Evolutionary conservation across 768 basidiomycete genomes (phyloP).

Genomic region (Cystobasidium tubakii): DNA sequence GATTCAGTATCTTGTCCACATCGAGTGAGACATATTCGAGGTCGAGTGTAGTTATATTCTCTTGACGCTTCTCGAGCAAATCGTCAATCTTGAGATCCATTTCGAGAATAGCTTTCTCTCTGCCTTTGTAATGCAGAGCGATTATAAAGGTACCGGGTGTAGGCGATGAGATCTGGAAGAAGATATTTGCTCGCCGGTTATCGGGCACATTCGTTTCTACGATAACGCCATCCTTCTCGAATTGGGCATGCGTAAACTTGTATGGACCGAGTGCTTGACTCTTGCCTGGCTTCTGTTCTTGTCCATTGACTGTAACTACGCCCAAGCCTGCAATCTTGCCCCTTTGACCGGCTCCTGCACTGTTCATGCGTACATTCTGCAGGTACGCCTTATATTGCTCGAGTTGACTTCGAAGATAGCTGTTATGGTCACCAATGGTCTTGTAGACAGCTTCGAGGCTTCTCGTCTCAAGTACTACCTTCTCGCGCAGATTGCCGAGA

Average conservation of each 20-base stretch:
- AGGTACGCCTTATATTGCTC: constrained; percentile 99
- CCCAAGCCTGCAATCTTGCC: constrained; percentile 81
- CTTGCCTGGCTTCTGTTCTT: constrained; percentile 88
- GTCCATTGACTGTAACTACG: constrained; percentile 89
- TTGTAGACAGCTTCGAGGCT: constrained; percentile 96
- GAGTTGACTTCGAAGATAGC: constrained; percentile 87
- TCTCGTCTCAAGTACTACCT: constrained; percentile 84
- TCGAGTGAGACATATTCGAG: constrained; percentile 96
- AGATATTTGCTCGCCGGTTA: constrained; percentile 63
- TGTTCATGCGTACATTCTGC: constrained; percentile 88
- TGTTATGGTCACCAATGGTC: constrained; percentile 98
- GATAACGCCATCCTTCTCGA: constrained; percentile 99
- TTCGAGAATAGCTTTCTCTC: constrained; percentile 97
- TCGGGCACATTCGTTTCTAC: constrained; percentile 99
- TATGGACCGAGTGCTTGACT: constrained; percentile 86
- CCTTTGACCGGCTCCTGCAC: constrained; percentile 68
- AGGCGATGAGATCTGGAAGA: constrained; percentile 70
- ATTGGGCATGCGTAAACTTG: constrained; percentile 92
- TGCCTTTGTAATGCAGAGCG: constrained; percentile 83
- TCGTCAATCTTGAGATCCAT: constrained; percentile 56
- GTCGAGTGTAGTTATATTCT: constrained; percentile 92
- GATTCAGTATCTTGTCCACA: constrained; percentile 84
- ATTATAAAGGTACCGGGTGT: constrained; percentile 98
- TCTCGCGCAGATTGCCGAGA: constrained; percentile 91
- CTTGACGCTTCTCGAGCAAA: constrained; percentile 86